Base-by-base conservation (phyloP, 2,329 filamentous ascomycete genomes). In the Corinectria fuckeliana region DNA sequence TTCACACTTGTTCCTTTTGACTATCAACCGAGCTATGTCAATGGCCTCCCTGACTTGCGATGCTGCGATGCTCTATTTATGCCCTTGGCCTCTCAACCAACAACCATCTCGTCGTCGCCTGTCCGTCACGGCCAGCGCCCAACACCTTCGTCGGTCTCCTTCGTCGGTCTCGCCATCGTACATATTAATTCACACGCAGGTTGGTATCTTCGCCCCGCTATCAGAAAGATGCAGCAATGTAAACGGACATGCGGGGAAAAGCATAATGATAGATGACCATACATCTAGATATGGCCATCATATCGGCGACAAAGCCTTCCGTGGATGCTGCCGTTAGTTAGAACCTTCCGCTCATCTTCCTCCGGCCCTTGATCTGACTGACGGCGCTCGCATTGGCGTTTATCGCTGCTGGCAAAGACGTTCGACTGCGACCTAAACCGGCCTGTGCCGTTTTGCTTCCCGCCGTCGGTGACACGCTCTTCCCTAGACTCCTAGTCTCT, bases 311-410 rank as follows among this genome's bases (percentile, higher is more conserved):
- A n/a, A 16, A 45, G 21, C 39, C 23, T n/a, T n/a, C n/a, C n/a
- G n/a, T n/a, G 26, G 18, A 48, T 30, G 21, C 30, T 25, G n/a
- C 59, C 34, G n/a, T n/a, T n/a, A n/a, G n/a, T 64, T 42, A 70
- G 45, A 63, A 67, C 48, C 60, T 69, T 16, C 63, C 60, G 4
- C 64, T 64, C 16, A 56, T 53, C 51, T 58, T 71, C 44, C 56
- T 58, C 44, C 67, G 56, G 34, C 63, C 68, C 51, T 58, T 69
- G 16, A 69, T 70, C 49, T 66, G 65, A 32, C 68, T 68, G 30
- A 57, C 67, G 2, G 68, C 67, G 48, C 68, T 69, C 8, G 65
- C 61, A 14, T 41, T 65, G 21, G 25, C 53, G 45, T 65, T 57
- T 45, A 60, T 52, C 51, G 58, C 58, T n/a, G 57, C 54, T n/a